Evolutionary conservation across 768 basidiomycete genomes (phyloP), one percentile per base, ranked within the genome.

Genomic region (Mycena rebaudengoi): DNA sequence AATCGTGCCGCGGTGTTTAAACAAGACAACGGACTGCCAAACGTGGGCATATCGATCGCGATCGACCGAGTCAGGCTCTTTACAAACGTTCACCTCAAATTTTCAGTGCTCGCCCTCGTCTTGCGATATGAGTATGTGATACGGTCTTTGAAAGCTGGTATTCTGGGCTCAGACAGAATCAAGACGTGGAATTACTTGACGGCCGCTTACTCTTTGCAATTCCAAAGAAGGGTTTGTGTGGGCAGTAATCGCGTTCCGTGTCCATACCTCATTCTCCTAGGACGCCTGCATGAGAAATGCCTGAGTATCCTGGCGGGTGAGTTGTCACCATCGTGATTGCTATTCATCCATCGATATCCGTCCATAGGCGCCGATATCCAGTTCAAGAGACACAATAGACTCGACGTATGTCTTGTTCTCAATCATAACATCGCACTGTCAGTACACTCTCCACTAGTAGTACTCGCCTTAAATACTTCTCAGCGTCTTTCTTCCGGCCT

Each of bases 361-460:
- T 58, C 35, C 62, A 26, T 72, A 94, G 95, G 96, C 50, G 96
- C 98, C 69, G 96, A 99, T 76, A 94, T 99, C 69, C 92, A 97
- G 75, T 99, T 97, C 77, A 90, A 91, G 67, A 85, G 94, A 71
- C 89, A 91, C 65, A 84, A 91, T 73, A 83, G 97, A 69, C 83
- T 98, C 56, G 98, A 99, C 73, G 94, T 99, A 33, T 94, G 91
- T 71, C 85, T 99, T n/a, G 94, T 93, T 10, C 84, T 90, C 67
- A 99, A 99, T 74, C 96, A 95, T 72, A 89, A 89, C 41, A 94
- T 99, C 62, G 95, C 95, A 2, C 89, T 99, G 97, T 97, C 71
- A 62, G 92, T 77, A 14, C n/a, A 39, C 1, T 7, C 26, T 25
- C 14, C 14, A 45, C 11, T 7, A 37, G 25, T 41, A 16, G 35